These are phyloP conservation scores for Boletus tomentosulus DNA, from an alignment of 768 basidiomycete genomes.

Conservation along the genomic window DNA sequence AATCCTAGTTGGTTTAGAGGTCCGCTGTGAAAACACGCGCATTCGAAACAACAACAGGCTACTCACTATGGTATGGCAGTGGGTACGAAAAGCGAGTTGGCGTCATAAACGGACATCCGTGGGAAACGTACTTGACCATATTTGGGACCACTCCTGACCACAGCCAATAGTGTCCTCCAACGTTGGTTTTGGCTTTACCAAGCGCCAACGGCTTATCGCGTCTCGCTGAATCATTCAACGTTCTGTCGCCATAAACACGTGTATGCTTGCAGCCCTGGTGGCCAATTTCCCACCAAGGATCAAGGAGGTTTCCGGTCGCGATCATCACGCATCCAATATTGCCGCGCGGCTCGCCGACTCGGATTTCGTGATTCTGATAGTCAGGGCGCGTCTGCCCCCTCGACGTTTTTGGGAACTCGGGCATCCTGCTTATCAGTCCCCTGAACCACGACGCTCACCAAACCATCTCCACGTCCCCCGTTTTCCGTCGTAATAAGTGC, in stretches of 20 bases:
- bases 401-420: not conserved
- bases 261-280: not conserved
- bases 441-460: not conserved
- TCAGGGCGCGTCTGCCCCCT: not conserved
- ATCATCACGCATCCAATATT: not conserved
- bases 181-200: not conserved
- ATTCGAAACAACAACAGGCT: constrained; percentile 3
- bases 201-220: not conserved
- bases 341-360: not conserved
- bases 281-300: not conserved
- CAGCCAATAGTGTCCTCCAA: not conserved
- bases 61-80: not conserved
- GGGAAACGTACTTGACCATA: not conserved
- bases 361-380: not conserved
- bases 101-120: not conserved
- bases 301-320: not conserved
- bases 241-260: not conserved
- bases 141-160: not conserved
- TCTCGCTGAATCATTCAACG: not conserved
- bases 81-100: not conserved
- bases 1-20: constrained; percentile 13
- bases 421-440: not conserved
- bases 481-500: not conserved
- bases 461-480: not conserved
- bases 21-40: constrained; percentile 10